Base-by-base conservation (phyloP, 306 rosid genomes). In the Prunus armeniaca region DNA sequence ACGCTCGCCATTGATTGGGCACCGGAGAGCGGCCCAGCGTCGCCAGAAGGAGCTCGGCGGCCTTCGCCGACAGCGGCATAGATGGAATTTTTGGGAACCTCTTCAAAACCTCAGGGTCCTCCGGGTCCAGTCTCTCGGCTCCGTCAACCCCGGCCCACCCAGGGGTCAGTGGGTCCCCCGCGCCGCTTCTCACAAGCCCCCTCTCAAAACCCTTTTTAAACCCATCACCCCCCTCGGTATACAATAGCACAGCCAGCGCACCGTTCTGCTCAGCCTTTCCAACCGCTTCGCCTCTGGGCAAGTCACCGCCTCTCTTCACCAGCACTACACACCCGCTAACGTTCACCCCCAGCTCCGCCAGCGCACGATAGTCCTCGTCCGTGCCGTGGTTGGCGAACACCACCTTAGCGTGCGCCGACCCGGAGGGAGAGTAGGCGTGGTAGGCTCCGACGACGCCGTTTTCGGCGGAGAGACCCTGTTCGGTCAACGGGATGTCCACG, bases 401-500 rank as follows among this genome's bases (percentile, higher is more conserved):
- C 24, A 80, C 87, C 65, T 66, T 76, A 2, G 89, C 88, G 45
- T 69, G 62, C 30, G 82, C 92, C 34, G 96, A 76, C 0, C 96
- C 98, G 12, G 98, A 90, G 10, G 98, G 97, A 52, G 98, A 92
- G 85, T 95, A 95, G 0, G 98, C 98, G 71, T 92, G 98, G 84
- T 90, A 95, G 1, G 98, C 89, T 2, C 18, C 67, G 5, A 95
- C 96, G 25, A 90, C 85, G 4, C 55, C 82, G 9, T 67, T 14
- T 22, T 24, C 58, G 19, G 55, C 24, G 3, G 65, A 12, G 3
- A 18, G 52, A 28, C 69, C 77, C 64, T 75, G 67, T 52, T 89
- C 93, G 28, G 84, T 12, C 0, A 92, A 67, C 1, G 79, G 83
- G 10, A 92, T 34, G 63, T 78, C 69, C 5, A 43, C 11, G 43